Evolutionary conservation across 2,329 filamentous ascomycete species (phyloP), one percentile per base, ranked within the genome.

Genomic region (Plenodomus biglobosus): DNA sequence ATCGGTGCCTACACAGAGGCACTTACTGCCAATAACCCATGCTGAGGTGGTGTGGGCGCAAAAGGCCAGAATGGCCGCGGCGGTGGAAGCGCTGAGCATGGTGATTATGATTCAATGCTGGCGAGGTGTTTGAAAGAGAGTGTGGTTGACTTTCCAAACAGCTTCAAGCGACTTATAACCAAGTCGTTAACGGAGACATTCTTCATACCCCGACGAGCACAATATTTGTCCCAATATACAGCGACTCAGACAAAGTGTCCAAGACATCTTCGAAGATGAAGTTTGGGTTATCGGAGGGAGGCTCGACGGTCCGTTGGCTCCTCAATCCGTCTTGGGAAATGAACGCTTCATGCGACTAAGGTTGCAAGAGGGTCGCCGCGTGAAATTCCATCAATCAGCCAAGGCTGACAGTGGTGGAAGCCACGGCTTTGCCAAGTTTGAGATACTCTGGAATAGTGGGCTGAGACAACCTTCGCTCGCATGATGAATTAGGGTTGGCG

Each of bases 21-120:
- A 16, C 35, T 69, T 55, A 4, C 61, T 71, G 32, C 71, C 72
- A 37, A 67, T 60, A 30, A 66, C 64, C 62, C 73, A 72, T 30
- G 61, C 70, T 17, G 61, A 59, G 38, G 59, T 61, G 49, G 57
- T 58, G 22, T 56, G 55, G 18, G 61, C 56, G 41, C 62, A 58
- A 36, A 66, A 58, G 44, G 56, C 62, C 38, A 59, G 34, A 16
- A 64, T 36, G 39, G 59, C 56, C 39, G 56, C 58, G 40, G 60
- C 45, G 8, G 49, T 48, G 16, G 56, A 52, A 42, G 53, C 50
- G n/a, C 56, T 58, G 42, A 58, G 48, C 64, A 68, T 69, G 13
- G 10, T 48, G 30, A 36, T 16, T 46, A 36, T 32, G 13, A 15
- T 32, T 11, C 8, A 15, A 32, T 8, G 6, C 15, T 10, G 17